These are phyloP conservation scores for Colletotrichum gigasporum DNA, from an alignment of 2,329 filamentous ascomycete genomes.

Conservation along the genomic window DNA sequence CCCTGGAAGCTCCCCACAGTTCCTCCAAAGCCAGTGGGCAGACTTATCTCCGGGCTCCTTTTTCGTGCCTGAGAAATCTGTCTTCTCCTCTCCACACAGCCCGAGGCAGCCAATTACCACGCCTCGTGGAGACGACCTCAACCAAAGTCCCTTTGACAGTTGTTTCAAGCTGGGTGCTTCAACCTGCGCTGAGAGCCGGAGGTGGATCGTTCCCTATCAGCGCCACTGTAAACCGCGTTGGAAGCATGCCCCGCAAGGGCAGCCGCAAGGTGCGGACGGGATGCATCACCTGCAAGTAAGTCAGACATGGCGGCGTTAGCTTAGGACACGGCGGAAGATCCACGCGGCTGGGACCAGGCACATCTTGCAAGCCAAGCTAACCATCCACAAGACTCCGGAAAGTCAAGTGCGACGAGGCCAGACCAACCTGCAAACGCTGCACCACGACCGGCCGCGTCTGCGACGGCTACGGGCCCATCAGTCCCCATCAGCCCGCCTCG, in stretches of 20 bases:
- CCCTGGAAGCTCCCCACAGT: too few species aligned
- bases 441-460: slow-evolving; percentile 59
- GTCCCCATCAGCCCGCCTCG: neutral
- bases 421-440: slow-evolving; percentile 61
- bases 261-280: neutral
- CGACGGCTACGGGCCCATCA: slow-evolving; percentile 1
- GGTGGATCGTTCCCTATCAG: too few species aligned
- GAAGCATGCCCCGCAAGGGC: slow-evolving; percentile 1
- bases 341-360: neutral
- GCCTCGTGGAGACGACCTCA: too few species aligned
- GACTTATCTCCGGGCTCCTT: too few species aligned
- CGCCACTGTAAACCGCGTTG: too few species aligned
- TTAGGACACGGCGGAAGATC: neutral
- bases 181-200: too few species aligned
- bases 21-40: too few species aligned
- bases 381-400: slow-evolving; percentile 55
- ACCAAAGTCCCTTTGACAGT: too few species aligned
- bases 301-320: neutral
- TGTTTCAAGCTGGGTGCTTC: too few species aligned
- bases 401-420: slow-evolving; percentile 65
- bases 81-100: too few species aligned
- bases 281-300: neutral
- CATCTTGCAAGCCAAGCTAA: neutral
- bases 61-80: too few species aligned
- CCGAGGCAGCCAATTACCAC: too few species aligned